These are phyloP conservation scores for Komagataella pseudopastoris DNA, from an alignment of 805 yeast species.

Conservation along the genomic window DNA sequence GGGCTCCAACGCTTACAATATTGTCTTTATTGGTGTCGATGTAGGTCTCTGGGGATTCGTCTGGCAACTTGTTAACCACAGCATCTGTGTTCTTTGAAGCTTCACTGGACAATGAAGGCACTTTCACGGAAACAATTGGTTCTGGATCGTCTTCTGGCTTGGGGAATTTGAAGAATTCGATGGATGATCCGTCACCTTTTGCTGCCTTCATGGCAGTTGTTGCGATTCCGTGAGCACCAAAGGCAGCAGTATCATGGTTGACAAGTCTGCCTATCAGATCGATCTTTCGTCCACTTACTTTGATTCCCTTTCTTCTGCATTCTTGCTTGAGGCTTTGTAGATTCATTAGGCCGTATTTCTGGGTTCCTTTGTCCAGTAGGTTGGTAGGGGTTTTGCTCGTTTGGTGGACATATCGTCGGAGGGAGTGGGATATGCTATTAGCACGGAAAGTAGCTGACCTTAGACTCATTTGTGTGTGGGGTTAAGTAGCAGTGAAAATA, in stretches of 20 bases:
- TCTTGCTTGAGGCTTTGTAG: slow-evolving; percentile 42
- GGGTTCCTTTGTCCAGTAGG: slow-evolving; percentile 11
- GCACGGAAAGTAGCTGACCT: slow-evolving; percentile 3
- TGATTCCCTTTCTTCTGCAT: slow-evolving; percentile 46
- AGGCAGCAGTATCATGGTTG: slow-evolving; percentile 3
- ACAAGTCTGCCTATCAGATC: slow-evolving; percentile 32
- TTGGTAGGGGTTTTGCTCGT: slow-evolving; percentile 18
- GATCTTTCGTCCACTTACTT: slow-evolving; percentile 45
- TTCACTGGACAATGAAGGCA: slow-evolving; percentile 15
- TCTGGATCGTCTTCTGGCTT: slow-evolving; percentile 12
- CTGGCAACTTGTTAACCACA: slow-evolving; percentile 1
- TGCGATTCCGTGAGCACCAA: slow-evolving; percentile 2
- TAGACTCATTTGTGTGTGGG: neutral
- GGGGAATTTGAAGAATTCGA: slow-evolving; percentile 42
- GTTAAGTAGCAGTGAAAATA: neutral
- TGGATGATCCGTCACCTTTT: slow-evolving; percentile 44
- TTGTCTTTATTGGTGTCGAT: neutral
- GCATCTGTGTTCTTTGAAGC: slow-evolving; percentile 9
- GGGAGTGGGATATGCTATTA: neutral
- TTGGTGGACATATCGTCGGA: slow-evolving; percentile 17
- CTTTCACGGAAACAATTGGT: slow-evolving; percentile 10
- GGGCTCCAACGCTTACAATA: neutral
- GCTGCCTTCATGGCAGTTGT: slow-evolving; percentile 17
- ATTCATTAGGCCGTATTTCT: slow-evolving; percentile 27
- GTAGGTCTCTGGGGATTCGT: neutral